Conservation (phyloP, 495 filamentous ascomycete genomes). For the Tetracladium marchalianum region DNA sequence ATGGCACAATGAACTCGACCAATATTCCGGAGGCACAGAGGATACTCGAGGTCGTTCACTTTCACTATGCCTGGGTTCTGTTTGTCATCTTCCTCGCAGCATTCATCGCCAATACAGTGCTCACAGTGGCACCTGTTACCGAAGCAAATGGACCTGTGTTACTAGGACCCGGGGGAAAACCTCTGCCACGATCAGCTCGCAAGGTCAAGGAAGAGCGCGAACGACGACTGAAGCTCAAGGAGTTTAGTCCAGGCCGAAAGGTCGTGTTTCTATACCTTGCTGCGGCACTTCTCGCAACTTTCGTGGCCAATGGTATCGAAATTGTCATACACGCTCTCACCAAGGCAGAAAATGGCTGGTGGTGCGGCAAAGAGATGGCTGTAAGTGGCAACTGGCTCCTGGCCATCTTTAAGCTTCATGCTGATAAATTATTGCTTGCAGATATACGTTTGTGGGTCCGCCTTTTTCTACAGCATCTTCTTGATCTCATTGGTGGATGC, state of each 20-base stretch:
- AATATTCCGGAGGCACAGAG: neutral
- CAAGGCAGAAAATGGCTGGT: constrained; percentile 63
- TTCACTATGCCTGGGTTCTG: constrained; percentile 55
- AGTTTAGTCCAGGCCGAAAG: constrained; percentile 26
- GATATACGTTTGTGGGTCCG: constrained; percentile 72
- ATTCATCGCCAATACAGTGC: constrained; percentile 53
- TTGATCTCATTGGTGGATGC: constrained; percentile 76
- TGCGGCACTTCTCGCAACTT: constrained; percentile 53
- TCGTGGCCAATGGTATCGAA: constrained; percentile 62
- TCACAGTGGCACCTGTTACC: constrained; percentile 33
- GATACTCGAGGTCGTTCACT: constrained; percentile 29
- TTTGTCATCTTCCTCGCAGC: constrained; percentile 56
- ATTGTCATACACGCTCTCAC: constrained; percentile 69
- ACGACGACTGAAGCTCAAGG: constrained; percentile 26
- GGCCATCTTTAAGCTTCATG: constrained; percentile 1
- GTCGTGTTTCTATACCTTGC: constrained; percentile 68
- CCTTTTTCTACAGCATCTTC: constrained; percentile 45
- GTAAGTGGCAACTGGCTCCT: constrained; percentile 43
- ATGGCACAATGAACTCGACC: neutral
- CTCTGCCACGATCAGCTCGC: constrained; percentile 52
- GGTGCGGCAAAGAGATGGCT: constrained; percentile 77
- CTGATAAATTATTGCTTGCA: constrained; percentile 22
- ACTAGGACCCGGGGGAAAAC: constrained; percentile 71
- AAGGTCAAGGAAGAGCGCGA: constrained; percentile 32
- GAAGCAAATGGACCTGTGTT: constrained; percentile 24